Evolutionary conservation across 345 rosid species (phyloP), one percentile per base, ranked within the genome.

Genomic region (Eucalyptus viminalis): DNA sequence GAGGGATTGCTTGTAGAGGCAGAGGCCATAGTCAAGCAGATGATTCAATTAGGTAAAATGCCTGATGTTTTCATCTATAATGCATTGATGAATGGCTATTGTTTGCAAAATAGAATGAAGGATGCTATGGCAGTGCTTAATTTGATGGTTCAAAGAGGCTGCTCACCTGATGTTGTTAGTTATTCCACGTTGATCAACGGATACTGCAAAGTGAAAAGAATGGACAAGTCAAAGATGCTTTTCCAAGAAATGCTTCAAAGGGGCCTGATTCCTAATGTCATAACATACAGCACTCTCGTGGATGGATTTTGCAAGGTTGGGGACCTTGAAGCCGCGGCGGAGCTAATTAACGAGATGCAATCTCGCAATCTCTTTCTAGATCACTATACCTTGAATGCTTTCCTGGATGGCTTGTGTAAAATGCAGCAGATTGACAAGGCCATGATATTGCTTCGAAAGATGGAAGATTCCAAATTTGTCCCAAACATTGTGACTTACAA

Each of bases 141-240:
- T 34, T 2, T 5, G 81, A 72, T 72, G 81, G 45, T 72, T 37
- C 1, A 72, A 72, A 72, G 8, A 72, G 45, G 81, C 81, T 72
- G 27, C 45, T 72, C 81, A 10, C 81, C 81, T 37, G 0, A 72
- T 37, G 81, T 72, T 0, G 1, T 72, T 19, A 0, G 0, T 37
- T 37, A 72, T 40, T 0, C 0, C 45, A 72, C 45, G 0, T 37
- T 72, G 27, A 72, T 72, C 0, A 72, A 72, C 0, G 81, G 81
- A 72, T 72, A 72, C 2, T 72, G 81, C 81, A 72, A 72, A 72
- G 45, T 0, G 14, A 72, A 11, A 72, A 72, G 45, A 72, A 0
- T 72, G 0, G 45, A 72, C 27, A 37, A 72, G 0, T 0, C 80
- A 31, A 67, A 31, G 0, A 67, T 67, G 0, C 43, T 67, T 0